These are phyloP conservation scores for Fallopia convolvulus DNA, from an alignment of 148 eudicot genomes.

Conservation along the genomic window DNA sequence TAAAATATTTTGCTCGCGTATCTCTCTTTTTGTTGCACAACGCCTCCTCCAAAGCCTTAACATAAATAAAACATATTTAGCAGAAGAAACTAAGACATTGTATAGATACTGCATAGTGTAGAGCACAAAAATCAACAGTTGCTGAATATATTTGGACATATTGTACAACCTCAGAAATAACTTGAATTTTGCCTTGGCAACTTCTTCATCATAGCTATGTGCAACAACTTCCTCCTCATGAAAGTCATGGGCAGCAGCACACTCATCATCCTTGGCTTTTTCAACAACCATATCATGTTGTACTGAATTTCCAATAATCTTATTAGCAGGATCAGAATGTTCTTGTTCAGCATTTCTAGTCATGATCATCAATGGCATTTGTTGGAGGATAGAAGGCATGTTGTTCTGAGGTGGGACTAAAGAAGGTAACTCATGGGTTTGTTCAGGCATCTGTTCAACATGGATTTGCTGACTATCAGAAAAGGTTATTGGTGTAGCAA, in stretches of 20 bases:
- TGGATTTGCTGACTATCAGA: conserved; percentile 24
- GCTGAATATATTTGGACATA: not conserved
- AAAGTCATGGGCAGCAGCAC: conserved; percentile 24
- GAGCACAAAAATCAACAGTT: not conserved
- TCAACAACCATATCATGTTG: conserved; percentile 22
- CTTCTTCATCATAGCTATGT: conserved; percentile 55
- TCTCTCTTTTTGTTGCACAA: conserved; percentile 39
- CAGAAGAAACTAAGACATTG: conserved; percentile 1
- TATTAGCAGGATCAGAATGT: conserved; percentile 21
- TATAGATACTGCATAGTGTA: conserved; percentile 12
- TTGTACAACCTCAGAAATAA: conserved; percentile 55
- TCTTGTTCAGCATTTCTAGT: conserved; percentile 23
- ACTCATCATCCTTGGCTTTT: conserved; percentile 27
- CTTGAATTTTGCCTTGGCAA: conserved; percentile 68
- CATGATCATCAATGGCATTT: conserved; percentile 19
- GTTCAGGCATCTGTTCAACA: conserved; percentile 20
- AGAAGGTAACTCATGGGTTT: conserved; percentile 19
- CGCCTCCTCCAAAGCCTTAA: conserved; percentile 81
- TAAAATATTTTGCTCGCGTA: conserved; percentile 63
- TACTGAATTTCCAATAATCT: conserved; percentile 20
- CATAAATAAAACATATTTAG: conserved; percentile 17
- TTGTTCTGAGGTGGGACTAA: conserved; percentile 29
- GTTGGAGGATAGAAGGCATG: conserved; percentile 21
- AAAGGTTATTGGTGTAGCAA: conserved; percentile 18
- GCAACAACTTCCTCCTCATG: conserved; percentile 28